Percentiles rank a stretch among this genome's conserved stretches.
Evolutionary conservation across 2,329 filamentous ascomycete genomes (phyloP).

Genomic region (Lasiodiplodia hormozganensis): DNA sequence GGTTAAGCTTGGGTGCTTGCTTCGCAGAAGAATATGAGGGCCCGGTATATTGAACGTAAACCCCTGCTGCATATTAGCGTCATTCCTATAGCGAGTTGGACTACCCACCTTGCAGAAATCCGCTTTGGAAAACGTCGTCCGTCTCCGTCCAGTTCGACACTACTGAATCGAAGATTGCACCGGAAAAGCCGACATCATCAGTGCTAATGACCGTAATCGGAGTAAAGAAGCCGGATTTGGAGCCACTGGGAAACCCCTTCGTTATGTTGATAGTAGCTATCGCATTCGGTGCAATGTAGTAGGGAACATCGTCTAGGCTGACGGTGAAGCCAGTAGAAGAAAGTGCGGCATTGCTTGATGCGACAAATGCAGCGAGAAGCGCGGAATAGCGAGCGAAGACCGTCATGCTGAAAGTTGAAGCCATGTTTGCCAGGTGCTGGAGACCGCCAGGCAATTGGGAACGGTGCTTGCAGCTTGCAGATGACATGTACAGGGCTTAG

Average conservation of each 20-base stretch:
- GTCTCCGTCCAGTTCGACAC: constrained; percentile 40
- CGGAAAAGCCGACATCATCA: constrained; percentile 35
- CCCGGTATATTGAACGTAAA: constrained; percentile 35
- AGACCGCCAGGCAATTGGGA: background rate
- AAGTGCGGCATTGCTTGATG: constrained; percentile 14
- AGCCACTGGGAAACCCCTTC: constrained; percentile 34
- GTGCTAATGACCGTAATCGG: constrained; percentile 49
- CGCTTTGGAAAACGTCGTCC: constrained; percentile 52
- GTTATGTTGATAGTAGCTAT: constrained; percentile 42
- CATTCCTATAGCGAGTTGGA: background rate
- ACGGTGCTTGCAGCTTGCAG: background rate
- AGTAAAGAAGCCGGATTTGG: constrained; percentile 39
- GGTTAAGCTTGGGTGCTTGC: background rate
- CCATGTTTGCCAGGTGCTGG: background rate
- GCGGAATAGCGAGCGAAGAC: background rate
- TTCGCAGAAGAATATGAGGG: background rate
- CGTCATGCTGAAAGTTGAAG: background rate
- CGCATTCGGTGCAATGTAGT: constrained; percentile 49
- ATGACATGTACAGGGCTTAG: background rate
- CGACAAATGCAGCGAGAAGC: background rate
- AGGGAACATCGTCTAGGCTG: constrained; percentile 46
- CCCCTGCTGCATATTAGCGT: constrained; percentile 31
- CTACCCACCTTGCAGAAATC: constrained; percentile 45
- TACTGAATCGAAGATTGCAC: constrained; percentile 34
- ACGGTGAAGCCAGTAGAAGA: constrained; percentile 51